A percentile compares a stretch with the other conserved stretches of the same genome.
These are phyloP conservation scores for Fusarium torulosum DNA, from an alignment of 2,329 filamentous ascomycete species.

Conservation along the genomic window DNA sequence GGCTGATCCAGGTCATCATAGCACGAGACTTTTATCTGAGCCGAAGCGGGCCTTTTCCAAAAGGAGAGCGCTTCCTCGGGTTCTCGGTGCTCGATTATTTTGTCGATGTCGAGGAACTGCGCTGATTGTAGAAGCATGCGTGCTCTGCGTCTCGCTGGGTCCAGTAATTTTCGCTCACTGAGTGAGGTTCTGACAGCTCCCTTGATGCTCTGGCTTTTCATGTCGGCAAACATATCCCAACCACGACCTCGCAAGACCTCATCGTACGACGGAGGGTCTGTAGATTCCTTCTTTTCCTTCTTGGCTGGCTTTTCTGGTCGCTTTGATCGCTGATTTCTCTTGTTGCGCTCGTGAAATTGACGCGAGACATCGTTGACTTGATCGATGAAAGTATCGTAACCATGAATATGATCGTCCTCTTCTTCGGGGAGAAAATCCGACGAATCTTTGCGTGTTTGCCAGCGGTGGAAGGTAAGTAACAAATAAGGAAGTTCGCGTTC, in stretches of 20 bases:
- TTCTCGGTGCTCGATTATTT: slow-evolving; percentile 53
- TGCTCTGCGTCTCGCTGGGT: slow-evolving; percentile 39
- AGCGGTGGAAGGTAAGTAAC: slow-evolving; percentile 51
- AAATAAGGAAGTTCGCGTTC: slow-evolving; percentile 53
- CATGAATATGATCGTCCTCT: slow-evolving; percentile 50
- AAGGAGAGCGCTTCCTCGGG: slow-evolving; percentile 39
- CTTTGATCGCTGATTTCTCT: background rate
- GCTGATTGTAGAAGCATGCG: slow-evolving; percentile 51
- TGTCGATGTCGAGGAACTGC: slow-evolving; percentile 56
- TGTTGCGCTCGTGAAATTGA: slow-evolving; percentile 48
- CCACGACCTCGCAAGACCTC: slow-evolving; percentile 37
- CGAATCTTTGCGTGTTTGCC: slow-evolving; percentile 44
- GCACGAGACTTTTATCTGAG: slow-evolving; percentile 42
- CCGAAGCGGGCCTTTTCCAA: slow-evolving; percentile 44
- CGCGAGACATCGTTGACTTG: slow-evolving; percentile 52
- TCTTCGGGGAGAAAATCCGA: slow-evolving; percentile 46
- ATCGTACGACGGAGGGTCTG: slow-evolving; percentile 39
- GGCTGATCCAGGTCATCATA: slow-evolving; percentile 26
- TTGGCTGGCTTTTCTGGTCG: background rate
- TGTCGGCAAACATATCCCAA: slow-evolving; percentile 44
- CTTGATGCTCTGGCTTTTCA: slow-evolving; percentile 39
- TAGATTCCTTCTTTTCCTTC: background rate
- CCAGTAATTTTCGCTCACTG: slow-evolving; percentile 1
- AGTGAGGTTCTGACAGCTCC: slow-evolving; percentile 20
- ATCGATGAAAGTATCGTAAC: slow-evolving; percentile 56